A percentile compares a stretch with the other conserved stretches of the same genome.
Conservation (phyloP, 2,329 filamentous ascomycete genomes). For the Trichoderma simmonsii region DNA sequence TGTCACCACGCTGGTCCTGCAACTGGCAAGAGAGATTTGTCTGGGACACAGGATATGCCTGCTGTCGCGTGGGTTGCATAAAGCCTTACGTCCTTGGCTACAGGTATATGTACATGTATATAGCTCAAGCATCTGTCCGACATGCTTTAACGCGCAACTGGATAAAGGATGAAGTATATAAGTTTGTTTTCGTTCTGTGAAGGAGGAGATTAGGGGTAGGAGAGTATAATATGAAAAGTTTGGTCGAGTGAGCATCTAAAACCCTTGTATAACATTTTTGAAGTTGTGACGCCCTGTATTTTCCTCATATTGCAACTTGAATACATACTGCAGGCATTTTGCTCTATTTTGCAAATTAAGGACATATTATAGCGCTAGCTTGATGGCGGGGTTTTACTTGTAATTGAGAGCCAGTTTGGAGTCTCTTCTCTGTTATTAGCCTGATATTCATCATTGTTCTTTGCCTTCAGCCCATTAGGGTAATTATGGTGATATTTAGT, state of each 20-base stretch:
- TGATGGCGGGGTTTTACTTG: neutral
- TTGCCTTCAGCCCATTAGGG: neutral
- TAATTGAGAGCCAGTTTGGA: neutral
- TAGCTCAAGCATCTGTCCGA: neutral
- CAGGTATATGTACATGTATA: neutral
- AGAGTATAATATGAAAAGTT: neutral
- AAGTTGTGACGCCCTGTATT: neutral
- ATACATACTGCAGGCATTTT: neutral
- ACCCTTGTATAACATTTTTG: neutral
- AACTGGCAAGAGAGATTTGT: neutral
- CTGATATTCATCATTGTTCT: neutral
- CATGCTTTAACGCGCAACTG: neutral
- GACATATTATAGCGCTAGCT: neutral
- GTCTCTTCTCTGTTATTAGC: neutral
- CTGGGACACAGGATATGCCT: neutral
- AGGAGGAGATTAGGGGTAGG: neutral
- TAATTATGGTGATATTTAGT: neutral
- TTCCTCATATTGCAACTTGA: neutral
- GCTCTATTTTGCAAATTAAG: neutral
- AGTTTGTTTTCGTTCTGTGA: neutral
- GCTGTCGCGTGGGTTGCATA: neutral
- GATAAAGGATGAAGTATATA: neutral
- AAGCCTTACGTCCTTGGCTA: neutral
- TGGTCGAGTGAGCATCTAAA: neutral
- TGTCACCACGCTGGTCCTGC: conserved; percentile 7